Conservation (phyloP, 1,284 basidiomycete genomes). For the Ceratobasidium sp. region DNA sequence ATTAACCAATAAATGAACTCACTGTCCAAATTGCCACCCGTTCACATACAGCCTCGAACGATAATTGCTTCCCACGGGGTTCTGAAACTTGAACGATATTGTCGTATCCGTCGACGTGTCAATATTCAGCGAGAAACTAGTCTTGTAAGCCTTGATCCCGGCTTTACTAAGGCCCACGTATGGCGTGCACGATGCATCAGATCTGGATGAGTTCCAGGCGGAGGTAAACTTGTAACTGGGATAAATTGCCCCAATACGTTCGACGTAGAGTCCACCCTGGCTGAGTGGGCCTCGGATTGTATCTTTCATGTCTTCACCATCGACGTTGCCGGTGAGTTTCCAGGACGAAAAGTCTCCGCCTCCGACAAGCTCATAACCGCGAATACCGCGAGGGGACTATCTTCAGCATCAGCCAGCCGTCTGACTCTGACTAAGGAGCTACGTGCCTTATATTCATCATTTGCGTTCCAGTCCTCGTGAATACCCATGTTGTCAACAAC, state of each 20-base stretch:
- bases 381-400: conserved; percentile 55
- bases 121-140: conserved; percentile 11
- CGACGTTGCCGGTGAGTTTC: conserved; percentile 35
- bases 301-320: conserved; percentile 36
- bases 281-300: conserved; percentile 32
- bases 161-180: not conserved
- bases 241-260: conserved; percentile 31
- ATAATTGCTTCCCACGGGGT: conserved; percentile 57
- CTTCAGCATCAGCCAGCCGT: not conserved
- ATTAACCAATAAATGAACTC: not conserved
- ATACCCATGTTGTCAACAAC: conserved; percentile 57
- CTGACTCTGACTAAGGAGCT: not conserved
- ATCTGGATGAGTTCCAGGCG: conserved; percentile 12
- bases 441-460: conserved; percentile 53
- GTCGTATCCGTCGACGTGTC: conserved; percentile 8
- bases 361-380: conserved; percentile 50
- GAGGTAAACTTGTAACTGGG: conserved; percentile 13
- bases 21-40: conserved; percentile 63
- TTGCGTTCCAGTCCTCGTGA: conserved; percentile 52
- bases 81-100: conserved; percentile 19
- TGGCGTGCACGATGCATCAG: conserved; percentile 18
- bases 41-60: conserved; percentile 60
- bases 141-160: conserved; percentile 35
- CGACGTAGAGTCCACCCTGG: conserved; percentile 24
- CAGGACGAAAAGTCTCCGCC: conserved; percentile 31